Conservation (phyloP, 768 basidiomycete genomes). For the Lepiota venenata region DNA sequence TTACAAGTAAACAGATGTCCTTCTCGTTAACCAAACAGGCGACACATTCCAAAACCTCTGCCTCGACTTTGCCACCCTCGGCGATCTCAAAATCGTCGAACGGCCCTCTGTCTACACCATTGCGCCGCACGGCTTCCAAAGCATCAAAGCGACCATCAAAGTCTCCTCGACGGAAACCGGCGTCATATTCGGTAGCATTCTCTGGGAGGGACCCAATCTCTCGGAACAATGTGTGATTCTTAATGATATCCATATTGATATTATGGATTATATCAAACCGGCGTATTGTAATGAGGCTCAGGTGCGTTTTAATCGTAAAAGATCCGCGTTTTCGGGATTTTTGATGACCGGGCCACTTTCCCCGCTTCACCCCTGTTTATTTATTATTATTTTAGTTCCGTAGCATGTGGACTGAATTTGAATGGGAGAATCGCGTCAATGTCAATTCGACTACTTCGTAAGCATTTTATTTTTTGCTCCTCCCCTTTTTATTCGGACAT, state of each 20-base stretch:
- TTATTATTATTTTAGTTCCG: too few species aligned
- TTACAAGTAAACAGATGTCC: slow-evolving; percentile 62
- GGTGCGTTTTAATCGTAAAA: too few species aligned
- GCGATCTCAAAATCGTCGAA: slow-evolving; percentile 96
- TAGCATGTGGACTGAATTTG: slow-evolving; percentile 99
- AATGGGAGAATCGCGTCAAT: slow-evolving; percentile 99
- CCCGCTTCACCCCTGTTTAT: neutral
- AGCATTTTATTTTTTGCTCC: too few species aligned
- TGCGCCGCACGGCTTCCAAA: slow-evolving; percentile 96
- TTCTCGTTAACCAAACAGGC: slow-evolving; percentile 93
- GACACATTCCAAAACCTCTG: slow-evolving; percentile 96
- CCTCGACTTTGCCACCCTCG: slow-evolving; percentile 95
- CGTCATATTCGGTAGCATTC: slow-evolving; percentile 96
- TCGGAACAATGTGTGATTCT: slow-evolving; percentile 90
- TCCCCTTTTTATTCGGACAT: slow-evolving; percentile 7
- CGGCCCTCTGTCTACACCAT: slow-evolving; percentile 92
- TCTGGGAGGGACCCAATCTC: slow-evolving; percentile 90
- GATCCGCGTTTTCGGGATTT: too few species aligned
- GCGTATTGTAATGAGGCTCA: slow-evolving; percentile 94
- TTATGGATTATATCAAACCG: slow-evolving; percentile 98
- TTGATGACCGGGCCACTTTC: neutral
- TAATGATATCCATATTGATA: slow-evolving; percentile 97
- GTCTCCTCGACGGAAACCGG: slow-evolving; percentile 98
- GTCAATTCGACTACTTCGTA: slow-evolving; percentile 81
- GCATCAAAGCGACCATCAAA: slow-evolving; percentile 98